These are phyloP conservation scores for Cutaneotrichosporon dermatis DNA, from an alignment of 1,284 basidiomycete genomes.

Conservation along the genomic window DNA sequence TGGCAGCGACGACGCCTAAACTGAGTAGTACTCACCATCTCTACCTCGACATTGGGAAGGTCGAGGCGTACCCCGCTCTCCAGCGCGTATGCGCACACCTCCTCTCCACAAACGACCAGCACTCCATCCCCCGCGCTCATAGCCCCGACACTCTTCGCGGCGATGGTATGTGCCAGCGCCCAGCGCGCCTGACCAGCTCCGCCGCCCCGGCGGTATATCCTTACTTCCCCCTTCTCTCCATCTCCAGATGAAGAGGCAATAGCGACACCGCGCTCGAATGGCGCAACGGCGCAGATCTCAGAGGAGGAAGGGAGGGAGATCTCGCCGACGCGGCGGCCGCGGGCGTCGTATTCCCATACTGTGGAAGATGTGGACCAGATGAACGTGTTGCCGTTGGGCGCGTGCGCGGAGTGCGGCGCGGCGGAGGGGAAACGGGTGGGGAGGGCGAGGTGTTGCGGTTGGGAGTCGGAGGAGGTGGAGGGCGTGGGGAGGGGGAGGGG, in stretches of 20 bases:
- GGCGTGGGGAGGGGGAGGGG: neutral
- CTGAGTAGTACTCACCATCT: neutral
- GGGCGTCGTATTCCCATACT: slow-evolving; percentile 27
- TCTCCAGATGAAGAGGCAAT: neutral
- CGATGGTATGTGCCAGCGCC: neutral
- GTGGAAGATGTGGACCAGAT: slow-evolving; percentile 7
- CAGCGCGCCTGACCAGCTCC: slow-evolving; percentile 2
- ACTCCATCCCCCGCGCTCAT: neutral
- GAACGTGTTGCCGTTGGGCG: slow-evolving; percentile 11
- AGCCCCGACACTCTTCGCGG: neutral
- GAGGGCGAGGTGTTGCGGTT: slow-evolving; percentile 10
- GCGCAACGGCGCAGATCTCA: neutral
- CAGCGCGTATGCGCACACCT: slow-evolving; percentile 1
- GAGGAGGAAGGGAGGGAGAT: neutral
- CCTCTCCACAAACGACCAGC: slow-evolving; percentile 2
- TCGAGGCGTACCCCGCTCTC: neutral
- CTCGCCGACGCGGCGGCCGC: slow-evolving; percentile 23
- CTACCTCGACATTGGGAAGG: neutral
- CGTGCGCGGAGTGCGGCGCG: slow-evolving; percentile 6
- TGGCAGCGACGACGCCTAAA: neutral
- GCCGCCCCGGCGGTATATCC: slow-evolving; percentile 2
- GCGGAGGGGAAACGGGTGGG: slow-evolving; percentile 19
- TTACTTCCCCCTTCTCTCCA: neutral
- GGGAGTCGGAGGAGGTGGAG: neutral
- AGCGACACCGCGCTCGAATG: neutral